These are phyloP conservation scores for Taiozyma sp. DNA, from an alignment of 1,139 yeast species.

Conservation along the genomic window DNA sequence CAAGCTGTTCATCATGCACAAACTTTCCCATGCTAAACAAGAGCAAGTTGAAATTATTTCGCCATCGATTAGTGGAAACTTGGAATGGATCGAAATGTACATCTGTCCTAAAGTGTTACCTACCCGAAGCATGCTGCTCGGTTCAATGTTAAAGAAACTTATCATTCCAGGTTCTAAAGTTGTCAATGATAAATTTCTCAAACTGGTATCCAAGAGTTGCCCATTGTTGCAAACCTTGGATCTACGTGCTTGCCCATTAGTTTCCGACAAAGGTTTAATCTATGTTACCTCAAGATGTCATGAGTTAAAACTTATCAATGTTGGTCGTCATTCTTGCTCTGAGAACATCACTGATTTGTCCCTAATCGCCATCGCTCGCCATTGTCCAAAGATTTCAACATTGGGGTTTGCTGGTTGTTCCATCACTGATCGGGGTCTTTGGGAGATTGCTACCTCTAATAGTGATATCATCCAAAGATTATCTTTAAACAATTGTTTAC, in stretches of 20 bases:
- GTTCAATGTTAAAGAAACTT: conserved; percentile 45
- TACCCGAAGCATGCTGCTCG: conserved; percentile 36
- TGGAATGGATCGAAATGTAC: conserved; percentile 72
- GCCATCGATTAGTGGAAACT: conserved; percentile 36
- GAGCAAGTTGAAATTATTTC: conserved; percentile 36
- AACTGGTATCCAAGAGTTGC: conserved; percentile 45
- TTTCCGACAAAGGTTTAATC: conserved; percentile 71
- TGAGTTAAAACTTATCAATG: conserved; percentile 51
- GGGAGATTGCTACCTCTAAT: conserved; percentile 69
- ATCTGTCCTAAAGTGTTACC: conserved; percentile 76
- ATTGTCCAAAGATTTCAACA: conserved; percentile 48
- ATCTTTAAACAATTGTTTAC: conserved; percentile 71
- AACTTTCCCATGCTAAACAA: conserved; percentile 38
- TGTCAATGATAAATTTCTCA: conserved; percentile 56
- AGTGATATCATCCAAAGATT: conserved; percentile 56
- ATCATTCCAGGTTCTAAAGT: conserved; percentile 71
- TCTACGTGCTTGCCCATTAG: conserved; percentile 76
- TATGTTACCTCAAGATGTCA: conserved; percentile 57
- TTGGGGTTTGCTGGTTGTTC: conserved; percentile 88
- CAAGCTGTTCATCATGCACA: conserved; percentile 43
- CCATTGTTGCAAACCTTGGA: conserved; percentile 64
- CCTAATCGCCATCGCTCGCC: conserved; percentile 49
- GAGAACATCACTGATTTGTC: conserved; percentile 68
- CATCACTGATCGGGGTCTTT: conserved; percentile 66
- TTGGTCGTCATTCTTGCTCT: conserved; percentile 75